Evolutionary conservation across 108 stramenopile genomes (phyloP).

Genomic region (Skeletonema grethae): DNA sequence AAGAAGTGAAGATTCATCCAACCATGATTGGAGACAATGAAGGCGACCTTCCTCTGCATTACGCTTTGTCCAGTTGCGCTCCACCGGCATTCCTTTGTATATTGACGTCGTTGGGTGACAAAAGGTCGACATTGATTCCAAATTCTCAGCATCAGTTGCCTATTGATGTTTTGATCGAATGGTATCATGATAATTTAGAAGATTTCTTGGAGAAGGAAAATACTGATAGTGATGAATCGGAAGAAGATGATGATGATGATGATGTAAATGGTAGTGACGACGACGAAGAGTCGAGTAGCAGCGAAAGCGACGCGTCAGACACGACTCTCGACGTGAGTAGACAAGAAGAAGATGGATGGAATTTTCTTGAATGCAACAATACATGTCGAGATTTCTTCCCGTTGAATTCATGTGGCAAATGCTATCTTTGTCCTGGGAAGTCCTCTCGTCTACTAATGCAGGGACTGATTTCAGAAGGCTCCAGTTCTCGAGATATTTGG

Average conservation of each 20-base stretch:
- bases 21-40: conserved; percentile 31
- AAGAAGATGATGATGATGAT: conserved; percentile 15
- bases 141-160: conserved; percentile 22
- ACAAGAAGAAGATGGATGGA: not conserved
- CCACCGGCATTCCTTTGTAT: not conserved
- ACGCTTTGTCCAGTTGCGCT: conserved; percentile 21
- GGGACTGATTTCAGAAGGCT: not conserved
- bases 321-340: not conserved
- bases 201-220: not conserved
- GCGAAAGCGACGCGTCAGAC: not conserved
- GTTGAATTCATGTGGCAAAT: not conserved
- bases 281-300: not conserved
- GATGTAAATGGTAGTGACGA: not conserved
- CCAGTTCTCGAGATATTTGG: not conserved
- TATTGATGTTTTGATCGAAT: conserved; percentile 29
- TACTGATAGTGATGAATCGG: conserved; percentile 7
- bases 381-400: not conserved
- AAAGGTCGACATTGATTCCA: conserved; percentile 9
- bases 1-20: conserved; percentile 10
- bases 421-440: not conserved
- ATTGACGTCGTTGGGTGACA: conserved; percentile 18
- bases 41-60: conserved; percentile 42
- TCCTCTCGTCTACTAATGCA: not conserved
- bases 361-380: not conserved
- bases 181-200: conserved; percentile 15